Evolutionary conservation across 2,329 filamentous ascomycete species (phyloP), one percentile per base, ranked within the genome.

Genomic region (Didymella keratinophila): DNA sequence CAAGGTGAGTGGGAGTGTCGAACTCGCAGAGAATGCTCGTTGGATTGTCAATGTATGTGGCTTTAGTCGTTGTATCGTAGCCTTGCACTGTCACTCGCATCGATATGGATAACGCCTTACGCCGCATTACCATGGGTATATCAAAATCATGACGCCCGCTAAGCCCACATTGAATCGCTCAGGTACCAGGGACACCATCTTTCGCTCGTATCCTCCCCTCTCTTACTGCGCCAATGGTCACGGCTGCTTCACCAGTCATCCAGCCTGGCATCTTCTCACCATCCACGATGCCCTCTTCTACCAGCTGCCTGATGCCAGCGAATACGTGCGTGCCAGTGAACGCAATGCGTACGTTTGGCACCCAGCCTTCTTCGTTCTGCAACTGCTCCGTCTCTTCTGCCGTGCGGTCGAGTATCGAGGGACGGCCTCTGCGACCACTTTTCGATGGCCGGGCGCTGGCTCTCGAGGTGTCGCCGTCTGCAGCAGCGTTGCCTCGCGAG

Each of bases 171-270:
- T 32, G 39, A 51, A 39, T 21, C 50, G 20, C 34, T 67, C 62
- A 71, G 52, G 67, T 60, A 45, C 69, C 68, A 39, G 69, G 64
- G 43, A 71, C 61, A 51, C 65, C 65, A 9, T 60, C 52, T 53
- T 68, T 76, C 10, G 65, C 69, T 46, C 65, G 61, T 50, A 93
- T 87, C 61, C 87, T 82, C 2, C 92, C 91, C 58, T 86, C 76
- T 63, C 82, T 84, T 4, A 96, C 86, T 27, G 86, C 83, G 0
- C 91, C 90, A 36, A 88, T 82, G 52, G 90, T 95, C 5, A 95
- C 87, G 0, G 88, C 90, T 43, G 92, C 90, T 70, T 96, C 92
- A 2, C 92, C 93, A 1, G 92, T 95, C 88, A 96, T 89, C 92
- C 92, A 96, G 0, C 90, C 90, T 0, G 93, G 92, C 89, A 96